phyloP scores from a whole-genome alignment of 2,329 filamentous ascomycete genomes.

The Xylaria sp. region DNA sequence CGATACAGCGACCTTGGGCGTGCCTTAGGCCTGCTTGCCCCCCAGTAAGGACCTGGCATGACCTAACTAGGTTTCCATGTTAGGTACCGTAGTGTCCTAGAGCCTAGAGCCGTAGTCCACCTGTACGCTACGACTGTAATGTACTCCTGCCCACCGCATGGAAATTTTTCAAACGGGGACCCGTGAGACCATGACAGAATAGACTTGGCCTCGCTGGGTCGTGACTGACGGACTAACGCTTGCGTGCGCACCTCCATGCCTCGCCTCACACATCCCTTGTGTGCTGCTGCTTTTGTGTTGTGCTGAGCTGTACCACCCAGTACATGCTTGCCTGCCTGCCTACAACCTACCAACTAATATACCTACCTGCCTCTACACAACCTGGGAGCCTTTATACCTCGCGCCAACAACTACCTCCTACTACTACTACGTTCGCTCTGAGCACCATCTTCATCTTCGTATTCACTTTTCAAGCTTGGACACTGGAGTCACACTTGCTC shows the following conservation, averaged over 20 bases:
- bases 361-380: not conserved
- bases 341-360: no score
- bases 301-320: not conserved
- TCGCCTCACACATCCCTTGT: slow-evolving; percentile 21
- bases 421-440: not conserved
- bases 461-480: not conserved
- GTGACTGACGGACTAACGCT: slow-evolving; percentile 20
- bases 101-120: no score
- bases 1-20: slow-evolving; percentile 10
- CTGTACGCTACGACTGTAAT: not conserved
- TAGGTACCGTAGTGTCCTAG: no score
- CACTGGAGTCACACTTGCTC: slow-evolving; percentile 7
- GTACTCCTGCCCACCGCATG: slow-evolving; percentile 26
- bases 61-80: not conserved
- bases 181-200: slow-evolving; percentile 20
- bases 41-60: slow-evolving; percentile 19
- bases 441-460: slow-evolving; percentile 14
- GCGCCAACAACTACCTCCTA: slow-evolving; percentile 13
- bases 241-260: slow-evolving; percentile 28
- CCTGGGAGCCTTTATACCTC: not conserved
- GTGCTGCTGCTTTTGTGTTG: not conserved
- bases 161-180: slow-evolving; percentile 27
- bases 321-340: slow-evolving; percentile 11
- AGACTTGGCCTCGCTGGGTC: slow-evolving; percentile 24
- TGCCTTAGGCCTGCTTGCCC: slow-evolving; percentile 5